Base-by-base conservation (phyloP, 2,329 filamentous ascomycete genomes). In the Cordyceps cicadae region DNA sequence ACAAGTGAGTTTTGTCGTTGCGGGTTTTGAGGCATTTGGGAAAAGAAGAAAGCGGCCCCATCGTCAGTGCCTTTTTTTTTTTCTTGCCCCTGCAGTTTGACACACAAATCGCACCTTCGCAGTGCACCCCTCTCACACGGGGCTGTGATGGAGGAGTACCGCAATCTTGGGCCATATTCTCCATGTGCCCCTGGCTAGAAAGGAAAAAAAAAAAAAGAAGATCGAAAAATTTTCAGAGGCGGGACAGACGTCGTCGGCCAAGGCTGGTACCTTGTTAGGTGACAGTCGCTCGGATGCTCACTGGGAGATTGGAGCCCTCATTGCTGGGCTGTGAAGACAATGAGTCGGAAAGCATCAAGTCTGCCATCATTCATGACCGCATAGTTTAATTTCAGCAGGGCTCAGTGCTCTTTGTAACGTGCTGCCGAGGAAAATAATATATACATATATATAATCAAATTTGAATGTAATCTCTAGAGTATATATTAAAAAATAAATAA, bases 21-120 rank as follows among this genome's bases (percentile, higher is more conserved):
- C 39, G 53, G 53, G 53, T 54, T 46, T 29, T 55, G 53, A 55
- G 53, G 53, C 53, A 55, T 55, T 55, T 55, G 29, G 29, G 29
- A 29, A 29, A 7, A 29, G 7, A 29, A 29, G 26, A 29, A 29
- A 2, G 45, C 50, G 2, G 50, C 50, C 52, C 52, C 52, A 54
- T 54, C 21, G 52, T 43, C 37, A 55, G 52, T 45, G 52, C 24
- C 15, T 41, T 29, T 29, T 26, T 41, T 24, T 24, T 24, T 24
- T 24, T 24, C 4, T 24, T 24, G 24, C 24, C 24, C 34, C 41
- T 19, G 37, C 41, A 43, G 21, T 41, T 34, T 43, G 53, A 45
- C 43, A 32, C 39, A 37, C 9, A 14, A 24, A 24, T 4, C 24
- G 12, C 34, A 11, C 34, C 9, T 11, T 3, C 7, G 14, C 34